Conservation (phyloP, 1,139 yeast genomes). For the Saccharomycopsis crataegensis region DNA sequence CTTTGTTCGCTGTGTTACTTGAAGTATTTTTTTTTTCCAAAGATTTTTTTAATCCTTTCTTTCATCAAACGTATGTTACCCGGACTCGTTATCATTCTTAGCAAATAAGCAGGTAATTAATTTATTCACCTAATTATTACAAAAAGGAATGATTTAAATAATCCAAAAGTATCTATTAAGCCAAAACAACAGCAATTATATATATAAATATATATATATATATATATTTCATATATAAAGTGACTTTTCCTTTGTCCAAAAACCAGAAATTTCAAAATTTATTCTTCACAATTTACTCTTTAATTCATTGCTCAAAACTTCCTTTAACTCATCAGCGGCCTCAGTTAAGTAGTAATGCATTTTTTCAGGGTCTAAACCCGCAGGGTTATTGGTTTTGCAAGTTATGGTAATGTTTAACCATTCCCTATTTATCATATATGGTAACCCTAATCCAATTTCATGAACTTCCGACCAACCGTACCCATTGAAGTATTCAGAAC, state of each 20-base stretch:
- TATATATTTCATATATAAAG: too few relatives aligned
- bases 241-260: too few relatives aligned
- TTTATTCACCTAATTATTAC: too few relatives aligned
- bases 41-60: too few relatives aligned
- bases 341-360: constrained; percentile 65
- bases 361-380: constrained; percentile 59
- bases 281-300: constrained; percentile 12
- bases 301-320: constrained; percentile 36
- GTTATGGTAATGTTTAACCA: constrained; percentile 84
- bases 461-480: constrained; percentile 97
- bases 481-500: constrained; percentile 82
- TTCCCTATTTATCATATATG: constrained; percentile 84
- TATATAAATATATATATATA: too few relatives aligned
- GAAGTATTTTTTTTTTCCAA: background rate
- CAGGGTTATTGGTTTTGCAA: constrained; percentile 52
- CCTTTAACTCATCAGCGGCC: constrained; percentile 77
- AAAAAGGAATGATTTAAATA: too few relatives aligned
- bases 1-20: background rate
- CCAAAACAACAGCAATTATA: too few relatives aligned
- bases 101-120: too few relatives aligned
- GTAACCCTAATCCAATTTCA: constrained; percentile 90
- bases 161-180: too few relatives aligned
- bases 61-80: too few relatives aligned
- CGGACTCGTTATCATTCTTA: too few relatives aligned
- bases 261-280: too few relatives aligned